phyloP scores from a whole-genome alignment of 345 rosid species.

The Syzygium grande region DNA sequence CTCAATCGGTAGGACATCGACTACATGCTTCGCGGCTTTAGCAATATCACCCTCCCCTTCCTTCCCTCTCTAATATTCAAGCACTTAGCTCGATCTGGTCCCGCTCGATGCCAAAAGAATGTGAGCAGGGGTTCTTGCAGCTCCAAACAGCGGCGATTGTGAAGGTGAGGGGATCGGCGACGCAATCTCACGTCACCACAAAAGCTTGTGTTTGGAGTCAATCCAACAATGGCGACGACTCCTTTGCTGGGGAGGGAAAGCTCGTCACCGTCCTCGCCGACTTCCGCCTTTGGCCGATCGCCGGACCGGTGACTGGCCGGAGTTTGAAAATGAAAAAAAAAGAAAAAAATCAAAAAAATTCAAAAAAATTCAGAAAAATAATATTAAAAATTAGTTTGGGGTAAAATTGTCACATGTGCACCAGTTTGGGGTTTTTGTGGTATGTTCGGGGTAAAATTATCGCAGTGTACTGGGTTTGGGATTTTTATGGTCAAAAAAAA shows the following conservation, averaged over 20 bases:
- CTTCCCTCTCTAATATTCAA: background rate
- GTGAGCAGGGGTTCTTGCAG: background rate
- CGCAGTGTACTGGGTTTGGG: too few relatives aligned
- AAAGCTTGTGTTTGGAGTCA: conserved; percentile 7
- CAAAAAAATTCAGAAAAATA: too few relatives aligned
- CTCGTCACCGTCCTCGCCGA: conserved; percentile 2
- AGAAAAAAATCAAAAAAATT: too few relatives aligned
- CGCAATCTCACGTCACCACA: background rate
- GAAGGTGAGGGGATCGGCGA: background rate
- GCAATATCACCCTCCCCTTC: conserved; percentile 23
- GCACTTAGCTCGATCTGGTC: background rate
- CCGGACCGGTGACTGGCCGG: too few relatives aligned
- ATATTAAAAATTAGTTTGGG: too few relatives aligned
- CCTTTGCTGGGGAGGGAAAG: conserved; percentile 3
- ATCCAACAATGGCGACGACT: background rate
- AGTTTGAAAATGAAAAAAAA: too few relatives aligned
- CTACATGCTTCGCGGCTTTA: conserved; percentile 10
- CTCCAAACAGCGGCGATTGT: background rate
- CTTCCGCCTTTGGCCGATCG: too few relatives aligned
- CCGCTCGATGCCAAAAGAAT: background rate
- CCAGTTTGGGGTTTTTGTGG: too few relatives aligned
- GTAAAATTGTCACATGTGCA: too few relatives aligned
- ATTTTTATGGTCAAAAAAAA: too few relatives aligned
- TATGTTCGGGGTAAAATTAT: too few relatives aligned
- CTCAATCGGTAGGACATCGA: background rate